phyloP scores from a whole-genome alignment of 192 early-diverging fungal genomes.

The Coemansia sp. region DNA sequence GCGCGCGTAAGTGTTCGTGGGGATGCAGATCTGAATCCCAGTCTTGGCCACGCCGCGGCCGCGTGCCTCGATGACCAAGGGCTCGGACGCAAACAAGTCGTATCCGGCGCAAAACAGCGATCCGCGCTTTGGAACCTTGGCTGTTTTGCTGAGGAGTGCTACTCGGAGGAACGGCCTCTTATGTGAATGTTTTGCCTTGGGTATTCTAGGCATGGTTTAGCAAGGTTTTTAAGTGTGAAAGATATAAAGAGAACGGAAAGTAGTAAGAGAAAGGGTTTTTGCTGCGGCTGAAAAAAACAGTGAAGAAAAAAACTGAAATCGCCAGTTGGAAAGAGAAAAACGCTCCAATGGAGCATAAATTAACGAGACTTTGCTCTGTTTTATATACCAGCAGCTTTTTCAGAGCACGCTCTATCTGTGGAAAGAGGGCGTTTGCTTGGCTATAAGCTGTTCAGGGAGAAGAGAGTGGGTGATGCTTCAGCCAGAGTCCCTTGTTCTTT shows the following conservation, averaged over 20 bases:
- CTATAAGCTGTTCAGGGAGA: neutral
- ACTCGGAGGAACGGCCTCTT: slow-evolving; percentile 38
- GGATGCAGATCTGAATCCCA: slow-evolving; percentile 83
- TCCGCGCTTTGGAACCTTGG: slow-evolving; percentile 79
- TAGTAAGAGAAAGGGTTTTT: neutral
- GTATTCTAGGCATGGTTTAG: neutral
- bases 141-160: slow-evolving; percentile 48
- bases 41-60: slow-evolving; percentile 79
- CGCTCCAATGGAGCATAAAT: neutral
- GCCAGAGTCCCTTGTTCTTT: too few relatives aligned
- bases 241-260: neutral
- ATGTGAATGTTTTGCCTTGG: neutral
- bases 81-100: slow-evolving; percentile 81
- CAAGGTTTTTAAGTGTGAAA: neutral
- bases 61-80: slow-evolving; percentile 70
- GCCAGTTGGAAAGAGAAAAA: neutral
- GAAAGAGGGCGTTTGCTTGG: neutral
- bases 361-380: neutral
- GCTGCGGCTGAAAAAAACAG: neutral
- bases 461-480: too few relatives aligned
- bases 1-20: slow-evolving; percentile 88
- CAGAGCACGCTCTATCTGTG: neutral
- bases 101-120: slow-evolving; percentile 86
- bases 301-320: neutral
- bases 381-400: neutral